A percentile compares a stretch with the other conserved stretches of the same genome.
phyloP scores from a whole-genome alignment of 129 eudicot species.

The Centrapalus pauciflorus region DNA sequence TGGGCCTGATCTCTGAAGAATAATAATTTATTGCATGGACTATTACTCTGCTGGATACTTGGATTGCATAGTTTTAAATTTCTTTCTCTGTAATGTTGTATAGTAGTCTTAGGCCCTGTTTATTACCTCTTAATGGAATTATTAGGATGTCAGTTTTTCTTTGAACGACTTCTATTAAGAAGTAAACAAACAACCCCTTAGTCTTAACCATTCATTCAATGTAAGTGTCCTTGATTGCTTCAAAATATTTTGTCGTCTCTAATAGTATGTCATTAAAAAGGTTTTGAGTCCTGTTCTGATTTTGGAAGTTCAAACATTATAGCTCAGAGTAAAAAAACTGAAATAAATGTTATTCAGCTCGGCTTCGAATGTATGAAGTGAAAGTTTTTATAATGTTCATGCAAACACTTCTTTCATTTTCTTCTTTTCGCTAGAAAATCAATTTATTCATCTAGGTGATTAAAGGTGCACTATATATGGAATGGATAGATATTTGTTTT shows the following conservation, averaged over 20 bases:
- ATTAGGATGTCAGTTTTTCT: too few species aligned
- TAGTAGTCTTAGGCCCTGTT: too few species aligned
- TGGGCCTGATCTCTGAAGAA: conserved; percentile 9
- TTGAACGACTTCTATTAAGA: too few species aligned
- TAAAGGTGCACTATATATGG: neutral
- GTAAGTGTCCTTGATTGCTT: conserved; percentile 18
- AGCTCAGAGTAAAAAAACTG: conserved; percentile 3
- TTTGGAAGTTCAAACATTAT: neutral
- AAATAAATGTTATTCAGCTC: neutral
- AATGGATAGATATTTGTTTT: neutral
- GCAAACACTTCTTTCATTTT: neutral
- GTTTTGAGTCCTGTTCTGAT: conserved; percentile 10
- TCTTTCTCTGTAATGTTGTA: neutral
- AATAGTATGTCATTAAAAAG: neutral
- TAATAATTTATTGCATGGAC: conserved; percentile 3
- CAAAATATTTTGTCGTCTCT: conserved; percentile 1
- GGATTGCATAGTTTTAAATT: conserved; percentile 1
- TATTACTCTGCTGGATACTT: conserved; percentile 1
- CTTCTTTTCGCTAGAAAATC: neutral
- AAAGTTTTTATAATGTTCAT: conserved; percentile 6
- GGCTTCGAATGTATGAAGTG: neutral
- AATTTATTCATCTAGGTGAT: neutral
- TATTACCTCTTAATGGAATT: too few species aligned
- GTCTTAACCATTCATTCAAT: neutral
- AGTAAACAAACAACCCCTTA: too few species aligned